Evolutionary conservation across 164 flowering plant genomes (phyloP).

Genomic region (Houttuynia cordata): DNA sequence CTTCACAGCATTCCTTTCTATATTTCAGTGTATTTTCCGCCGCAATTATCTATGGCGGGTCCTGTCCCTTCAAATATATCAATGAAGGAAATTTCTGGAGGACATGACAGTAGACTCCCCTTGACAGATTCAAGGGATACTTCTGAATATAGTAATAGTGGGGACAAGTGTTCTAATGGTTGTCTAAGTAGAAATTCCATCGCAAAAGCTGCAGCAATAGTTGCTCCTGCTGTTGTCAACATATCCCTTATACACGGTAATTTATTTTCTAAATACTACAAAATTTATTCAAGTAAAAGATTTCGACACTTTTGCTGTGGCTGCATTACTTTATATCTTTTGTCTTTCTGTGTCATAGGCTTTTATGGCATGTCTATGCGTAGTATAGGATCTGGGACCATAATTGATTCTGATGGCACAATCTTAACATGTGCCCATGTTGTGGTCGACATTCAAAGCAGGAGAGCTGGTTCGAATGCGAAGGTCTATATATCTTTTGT

Average conservation of each 20-base stretch:
- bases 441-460: slow-evolving; percentile 56
- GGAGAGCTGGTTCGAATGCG: slow-evolving; percentile 33
- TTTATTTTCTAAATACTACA: neutral
- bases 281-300: neutral
- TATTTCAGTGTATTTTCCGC: slow-evolving; percentile 32
- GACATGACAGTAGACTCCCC: neutral
- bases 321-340: neutral
- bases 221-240: slow-evolving; percentile 91
- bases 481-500: slow-evolving; percentile 44
- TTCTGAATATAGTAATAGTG: slow-evolving; percentile 21
- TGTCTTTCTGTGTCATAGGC: slow-evolving; percentile 15
- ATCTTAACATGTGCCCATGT: slow-evolving; percentile 92
- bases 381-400: slow-evolving; percentile 78
- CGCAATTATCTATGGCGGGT: slow-evolving; percentile 27
- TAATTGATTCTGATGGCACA: slow-evolving; percentile 76
- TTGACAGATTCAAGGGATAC: slow-evolving; percentile 10
- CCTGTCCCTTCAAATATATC: slow-evolving; percentile 21
- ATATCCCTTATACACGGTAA: slow-evolving; percentile 60
- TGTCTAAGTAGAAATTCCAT: slow-evolving; percentile 68
- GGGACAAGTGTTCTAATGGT: slow-evolving; percentile 24
- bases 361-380: slow-evolving; percentile 43
- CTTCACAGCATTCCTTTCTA: neutral
- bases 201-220: slow-evolving; percentile 73
- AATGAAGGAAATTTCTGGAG: slow-evolving; percentile 18
- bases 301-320: neutral